Evolutionary conservation across 164 flowering plant species (phyloP), one percentile per base, ranked within the genome.

Genomic region (Santalum album): DNA sequence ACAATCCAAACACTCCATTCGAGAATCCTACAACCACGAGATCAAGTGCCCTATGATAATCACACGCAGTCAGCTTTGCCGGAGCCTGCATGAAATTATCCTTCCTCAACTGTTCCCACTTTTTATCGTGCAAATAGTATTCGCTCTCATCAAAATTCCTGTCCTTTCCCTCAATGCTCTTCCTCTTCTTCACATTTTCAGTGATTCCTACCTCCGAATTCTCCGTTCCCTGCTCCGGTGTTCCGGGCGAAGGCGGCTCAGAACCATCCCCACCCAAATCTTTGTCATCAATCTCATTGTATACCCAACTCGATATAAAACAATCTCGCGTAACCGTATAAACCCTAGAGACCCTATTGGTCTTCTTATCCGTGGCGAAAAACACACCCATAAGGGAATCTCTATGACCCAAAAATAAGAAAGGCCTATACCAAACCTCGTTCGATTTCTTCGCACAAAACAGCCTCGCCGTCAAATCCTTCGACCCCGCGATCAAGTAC

Each of bases 11-110:
- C 17, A 80, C 95, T 18, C 99, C 99, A 80, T 80, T 87, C 0
- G 97, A 87, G 58, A 87, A 90, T 38, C 95, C 99, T 35, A 81
- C 95, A 19, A 87, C 99, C 55, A 87, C 78, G 64, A 87, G 61
- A 61, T 85, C 87, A 72, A 90, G 92, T 48, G 73, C 84, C 53
- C 62, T 51, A 63, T 94, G 99, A 69, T 90, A 90, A 78, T 90
- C 89, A 46, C 99, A 90, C 0, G 99, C 69, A 0, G 92, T 73
- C 67, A 94, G 54, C 59, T 73, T 90, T 1, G 95, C 83, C 0
- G 79, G 76, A 0, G 83, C 63, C 69, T 87, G 96, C 59, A 36
- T 58, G 65, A 81, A 87, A 39, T 65, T 60, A 57, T 94, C 81
- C 70, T 94, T 94, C 78, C 79, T 82, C 45, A 69, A 52, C 71